Evolutionary conservation across 2,329 filamentous ascomycete species (phyloP).

Genomic region (Allantophomopsis cytisporea): DNA sequence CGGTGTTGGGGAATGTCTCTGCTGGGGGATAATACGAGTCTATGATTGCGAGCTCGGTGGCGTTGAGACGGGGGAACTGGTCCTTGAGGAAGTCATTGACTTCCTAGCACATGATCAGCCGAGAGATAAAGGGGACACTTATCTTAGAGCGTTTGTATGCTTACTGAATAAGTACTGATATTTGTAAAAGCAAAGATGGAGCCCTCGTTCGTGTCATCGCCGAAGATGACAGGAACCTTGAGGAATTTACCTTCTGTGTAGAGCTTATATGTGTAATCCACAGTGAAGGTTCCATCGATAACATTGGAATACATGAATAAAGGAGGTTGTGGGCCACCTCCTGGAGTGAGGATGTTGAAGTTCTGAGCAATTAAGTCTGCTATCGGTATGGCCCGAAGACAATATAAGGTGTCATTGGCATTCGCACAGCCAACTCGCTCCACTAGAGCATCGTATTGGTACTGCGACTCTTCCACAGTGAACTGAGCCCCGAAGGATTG

Average conservation of each 20-base stretch:
- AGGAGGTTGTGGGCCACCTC: slow-evolving; percentile 21
- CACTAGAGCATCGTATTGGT: slow-evolving; percentile 36
- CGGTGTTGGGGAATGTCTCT: slow-evolving; percentile 29
- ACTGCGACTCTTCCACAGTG: slow-evolving; percentile 30
- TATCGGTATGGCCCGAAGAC: slow-evolving; percentile 28
- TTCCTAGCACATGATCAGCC: slow-evolving; percentile 12
- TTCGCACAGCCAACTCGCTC: slow-evolving; percentile 26
- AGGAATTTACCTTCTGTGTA: slow-evolving; percentile 35
- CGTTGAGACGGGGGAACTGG: slow-evolving; percentile 42
- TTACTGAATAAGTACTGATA: slow-evolving; percentile 24
- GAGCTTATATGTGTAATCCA: slow-evolving; percentile 32
- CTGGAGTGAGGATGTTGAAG: slow-evolving; percentile 21
- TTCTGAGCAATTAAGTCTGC: slow-evolving; percentile 28
- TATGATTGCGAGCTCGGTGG: slow-evolving; percentile 33
- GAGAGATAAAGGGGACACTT: too few relatives aligned
- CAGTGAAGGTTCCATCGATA: slow-evolving; percentile 37
- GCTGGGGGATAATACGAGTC: slow-evolving; percentile 39
- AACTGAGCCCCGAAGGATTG: slow-evolving; percentile 35
- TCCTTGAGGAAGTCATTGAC: slow-evolving; percentile 40
- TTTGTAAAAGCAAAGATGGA: slow-evolving; percentile 41
- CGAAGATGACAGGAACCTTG: slow-evolving; percentile 37
- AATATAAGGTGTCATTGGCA: slow-evolving; percentile 23
- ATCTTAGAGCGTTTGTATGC: too few relatives aligned
- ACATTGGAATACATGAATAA: slow-evolving; percentile 39
- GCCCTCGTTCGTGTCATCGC: slow-evolving; percentile 51